Conservation (phyloP, 2,329 filamentous ascomycete genomes). For the Monosporascus cannonballus region DNA sequence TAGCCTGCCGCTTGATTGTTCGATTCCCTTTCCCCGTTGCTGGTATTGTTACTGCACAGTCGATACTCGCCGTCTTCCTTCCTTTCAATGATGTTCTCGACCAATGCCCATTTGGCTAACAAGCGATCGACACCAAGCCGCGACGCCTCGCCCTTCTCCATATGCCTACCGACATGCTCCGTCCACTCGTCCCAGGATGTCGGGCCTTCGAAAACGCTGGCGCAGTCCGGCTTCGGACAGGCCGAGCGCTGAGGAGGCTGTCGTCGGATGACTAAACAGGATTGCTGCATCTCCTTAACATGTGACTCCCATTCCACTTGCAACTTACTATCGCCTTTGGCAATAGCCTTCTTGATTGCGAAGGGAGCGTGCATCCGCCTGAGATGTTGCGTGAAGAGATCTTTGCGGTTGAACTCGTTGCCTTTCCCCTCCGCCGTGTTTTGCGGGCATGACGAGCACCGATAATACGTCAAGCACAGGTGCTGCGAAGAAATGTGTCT, state of each 20-base stretch:
- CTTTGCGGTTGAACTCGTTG: constrained; percentile 83
- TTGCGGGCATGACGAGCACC: constrained; percentile 55
- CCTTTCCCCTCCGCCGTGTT: constrained; percentile 37
- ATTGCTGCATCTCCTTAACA: constrained; percentile 63
- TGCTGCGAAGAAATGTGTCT: constrained; percentile 89
- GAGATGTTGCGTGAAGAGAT: constrained; percentile 90
- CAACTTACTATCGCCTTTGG: constrained; percentile 52
- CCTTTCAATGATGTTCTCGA: constrained; percentile 56
- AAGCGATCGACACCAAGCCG: constrained; percentile 51
- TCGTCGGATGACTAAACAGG: constrained; percentile 67
- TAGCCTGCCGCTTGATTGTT: constrained; percentile 19
- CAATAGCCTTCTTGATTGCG: constrained; percentile 51
- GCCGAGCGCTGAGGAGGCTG: constrained; percentile 64
- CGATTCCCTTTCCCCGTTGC: constrained; percentile 20
- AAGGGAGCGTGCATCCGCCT: constrained; percentile 85
- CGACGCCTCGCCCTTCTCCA: constrained; percentile 65
- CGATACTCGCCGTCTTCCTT: constrained; percentile 51
- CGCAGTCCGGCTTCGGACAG: constrained; percentile 67
- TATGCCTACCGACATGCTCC: constrained; percentile 85
- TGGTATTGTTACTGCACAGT: constrained; percentile 39
- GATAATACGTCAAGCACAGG: constrained; percentile 62
- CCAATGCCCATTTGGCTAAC: constrained; percentile 56
- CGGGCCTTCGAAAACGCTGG: constrained; percentile 61
- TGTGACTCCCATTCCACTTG: constrained; percentile 59
- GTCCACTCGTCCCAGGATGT: constrained; percentile 85